Percentiles rank a stretch among this genome's conserved stretches.
Conservation (phyloP, 1,284 basidiomycete genomes). For the Entoloma clypeatum region DNA sequence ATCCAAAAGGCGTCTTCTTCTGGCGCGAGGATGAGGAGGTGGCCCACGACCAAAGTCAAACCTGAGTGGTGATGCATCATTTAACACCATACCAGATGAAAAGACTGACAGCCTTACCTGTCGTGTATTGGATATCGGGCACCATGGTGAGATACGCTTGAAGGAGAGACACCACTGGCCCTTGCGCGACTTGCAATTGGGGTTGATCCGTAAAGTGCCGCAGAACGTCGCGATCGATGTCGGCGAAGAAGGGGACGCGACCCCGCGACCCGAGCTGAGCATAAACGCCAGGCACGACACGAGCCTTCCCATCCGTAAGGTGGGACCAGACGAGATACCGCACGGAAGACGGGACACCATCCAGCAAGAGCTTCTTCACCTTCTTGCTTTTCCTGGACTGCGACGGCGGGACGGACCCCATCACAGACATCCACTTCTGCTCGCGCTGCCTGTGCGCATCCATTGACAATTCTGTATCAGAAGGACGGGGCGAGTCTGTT, state of each 20-base stretch:
- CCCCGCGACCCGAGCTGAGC: constrained; percentile 58
- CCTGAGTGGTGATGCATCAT: constrained; percentile 37
- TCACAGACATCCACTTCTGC: constrained; percentile 68
- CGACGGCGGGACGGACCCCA: constrained; percentile 58
- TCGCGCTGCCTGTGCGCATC: constrained; percentile 76
- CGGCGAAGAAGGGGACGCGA: constrained; percentile 44
- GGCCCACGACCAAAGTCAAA: constrained; percentile 73
- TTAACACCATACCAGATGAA: not conserved
- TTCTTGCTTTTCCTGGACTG: constrained; percentile 82
- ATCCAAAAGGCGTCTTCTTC: constrained; percentile 96
- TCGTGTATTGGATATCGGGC: constrained; percentile 72
- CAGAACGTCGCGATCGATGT: constrained; percentile 62
- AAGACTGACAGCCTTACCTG: constrained; percentile 30
- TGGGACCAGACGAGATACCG: constrained; percentile 85
- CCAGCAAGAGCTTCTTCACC: constrained; percentile 73
- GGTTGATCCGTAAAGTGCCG: constrained; percentile 50
- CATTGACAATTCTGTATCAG: constrained; percentile 34
- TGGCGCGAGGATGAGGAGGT: constrained; percentile 76
- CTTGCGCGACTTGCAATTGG: constrained; percentile 50
- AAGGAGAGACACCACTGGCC: constrained; percentile 54
- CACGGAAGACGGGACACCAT: constrained; percentile 80
- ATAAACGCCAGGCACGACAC: constrained; percentile 70
- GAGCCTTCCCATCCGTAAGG: constrained; percentile 70
- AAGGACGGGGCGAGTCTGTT: constrained; percentile 7
- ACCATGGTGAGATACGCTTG: constrained; percentile 80